phyloP scores from a whole-genome alignment of 176 grass and related monocot genomes.

The Pontederia paniculata region DNA sequence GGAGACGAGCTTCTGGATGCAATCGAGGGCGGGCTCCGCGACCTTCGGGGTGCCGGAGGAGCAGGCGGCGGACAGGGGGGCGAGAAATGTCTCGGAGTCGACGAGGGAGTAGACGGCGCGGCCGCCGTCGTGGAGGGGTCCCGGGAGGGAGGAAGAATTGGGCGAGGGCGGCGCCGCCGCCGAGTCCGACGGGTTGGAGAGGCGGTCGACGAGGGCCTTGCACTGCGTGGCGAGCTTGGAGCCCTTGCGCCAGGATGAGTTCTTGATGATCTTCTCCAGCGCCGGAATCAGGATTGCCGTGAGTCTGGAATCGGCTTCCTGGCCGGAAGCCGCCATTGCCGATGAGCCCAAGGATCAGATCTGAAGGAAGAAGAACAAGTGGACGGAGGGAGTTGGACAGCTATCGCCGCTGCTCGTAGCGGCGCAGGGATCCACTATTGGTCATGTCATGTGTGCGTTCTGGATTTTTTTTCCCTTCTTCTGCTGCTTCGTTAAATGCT shows the following conservation, averaged over 20 bases:
- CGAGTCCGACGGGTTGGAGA: slow-evolving; percentile 30
- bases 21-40: slow-evolving; percentile 62
- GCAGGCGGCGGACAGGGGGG: slow-evolving; percentile 53
- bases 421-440: too few species aligned
- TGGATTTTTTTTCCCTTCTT: too few species aligned
- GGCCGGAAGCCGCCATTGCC: slow-evolving; percentile 19
- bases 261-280: slow-evolving; percentile 94
- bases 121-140: slow-evolving; percentile 43
- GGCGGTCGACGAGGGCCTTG: slow-evolving; percentile 82
- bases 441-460: too few species aligned
- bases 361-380: neutral
- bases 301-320: slow-evolving; percentile 59
- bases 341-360: slow-evolving; percentile 18
- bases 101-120: slow-evolving; percentile 39
- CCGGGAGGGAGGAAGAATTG: slow-evolving; percentile 63
- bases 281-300: slow-evolving; percentile 54
- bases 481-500: too few species aligned
- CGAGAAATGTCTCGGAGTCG: slow-evolving; percentile 69
- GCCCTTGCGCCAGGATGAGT: slow-evolving; percentile 89
- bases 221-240: slow-evolving; percentile 96
- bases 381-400: too few species aligned
- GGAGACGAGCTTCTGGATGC: slow-evolving; percentile 73
- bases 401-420: too few species aligned
- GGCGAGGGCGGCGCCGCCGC: slow-evolving; percentile 40
- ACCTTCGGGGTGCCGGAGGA: slow-evolving; percentile 58